Percentiles rank a stretch among this genome's conserved stretches.
Conservation (phyloP, 306 rosid species). For the Rosa chinensis region DNA sequence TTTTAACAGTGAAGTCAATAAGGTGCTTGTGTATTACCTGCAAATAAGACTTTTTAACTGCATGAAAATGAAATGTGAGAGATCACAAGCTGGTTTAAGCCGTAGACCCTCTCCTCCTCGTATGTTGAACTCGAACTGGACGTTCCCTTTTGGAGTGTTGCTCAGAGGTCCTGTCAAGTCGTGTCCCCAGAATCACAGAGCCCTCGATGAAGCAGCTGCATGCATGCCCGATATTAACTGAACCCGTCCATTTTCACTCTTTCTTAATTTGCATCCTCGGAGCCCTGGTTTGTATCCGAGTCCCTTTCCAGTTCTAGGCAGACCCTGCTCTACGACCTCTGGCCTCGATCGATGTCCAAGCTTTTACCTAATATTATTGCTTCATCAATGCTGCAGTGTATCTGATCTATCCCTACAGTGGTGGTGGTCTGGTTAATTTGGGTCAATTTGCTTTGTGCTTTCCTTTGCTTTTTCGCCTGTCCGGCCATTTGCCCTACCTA, state of each 20-base stretch:
- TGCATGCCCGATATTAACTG: neutral
- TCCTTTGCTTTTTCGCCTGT: neutral
- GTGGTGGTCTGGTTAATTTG: neutral
- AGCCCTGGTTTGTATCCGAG: neutral
- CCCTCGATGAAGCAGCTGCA: neutral
- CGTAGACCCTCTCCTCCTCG: neutral
- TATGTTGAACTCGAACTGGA: neutral
- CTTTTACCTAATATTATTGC: neutral
- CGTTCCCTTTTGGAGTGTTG: neutral
- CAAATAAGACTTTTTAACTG: neutral
- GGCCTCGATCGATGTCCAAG: neutral
- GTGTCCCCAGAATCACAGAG: neutral
- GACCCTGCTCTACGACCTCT: neutral
- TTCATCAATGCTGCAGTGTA: neutral
- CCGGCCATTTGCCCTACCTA: neutral
- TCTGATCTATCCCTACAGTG: neutral
- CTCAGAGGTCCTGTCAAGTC: constrained; percentile 2
- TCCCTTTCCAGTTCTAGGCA: neutral
- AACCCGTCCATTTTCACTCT: neutral
- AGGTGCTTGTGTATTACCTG: neutral
- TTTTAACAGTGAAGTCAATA: neutral
- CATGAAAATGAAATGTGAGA: neutral
- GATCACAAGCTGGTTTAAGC: neutral
- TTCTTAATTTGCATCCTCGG: neutral
- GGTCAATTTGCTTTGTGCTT: neutral